Percentiles rank a stretch among this genome's conserved stretches.
These are phyloP conservation scores for Trichoderma sp. DNA, from an alignment of 2,329 filamentous ascomycete genomes.

Conservation along the genomic window DNA sequence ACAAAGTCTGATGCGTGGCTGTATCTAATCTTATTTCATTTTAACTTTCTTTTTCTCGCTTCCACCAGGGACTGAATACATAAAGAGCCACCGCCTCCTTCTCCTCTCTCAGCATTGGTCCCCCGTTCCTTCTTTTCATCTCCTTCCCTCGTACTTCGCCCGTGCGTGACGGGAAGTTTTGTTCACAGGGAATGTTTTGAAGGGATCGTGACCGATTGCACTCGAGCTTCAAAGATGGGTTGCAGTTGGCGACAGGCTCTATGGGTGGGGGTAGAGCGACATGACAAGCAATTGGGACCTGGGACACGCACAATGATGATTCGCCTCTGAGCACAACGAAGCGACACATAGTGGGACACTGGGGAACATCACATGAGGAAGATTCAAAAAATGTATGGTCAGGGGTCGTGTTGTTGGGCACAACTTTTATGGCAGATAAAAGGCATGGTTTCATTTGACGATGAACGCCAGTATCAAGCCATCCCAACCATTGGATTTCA, in stretches of 20 bases:
- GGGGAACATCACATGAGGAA: background rate
- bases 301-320: background rate
- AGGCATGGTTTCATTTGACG: background rate
- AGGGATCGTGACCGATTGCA: background rate
- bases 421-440: background rate
- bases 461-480: background rate
- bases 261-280: background rate
- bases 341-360: background rate
- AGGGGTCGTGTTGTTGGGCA: too few relatives aligned
- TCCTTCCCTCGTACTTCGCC: background rate
- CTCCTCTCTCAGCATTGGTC: too few relatives aligned
- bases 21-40: too few relatives aligned
- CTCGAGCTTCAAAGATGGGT: background rate
- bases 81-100: too few relatives aligned
- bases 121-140: background rate
- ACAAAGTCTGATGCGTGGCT: too few relatives aligned
- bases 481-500: background rate
- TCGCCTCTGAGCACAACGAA: background rate
- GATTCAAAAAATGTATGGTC: background rate
- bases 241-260: background rate
- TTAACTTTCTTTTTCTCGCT: too few relatives aligned
- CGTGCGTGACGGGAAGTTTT: background rate
- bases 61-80: too few relatives aligned
- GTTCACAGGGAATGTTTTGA: background rate
- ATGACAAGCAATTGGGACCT: background rate